A percentile compares a stretch with the other conserved stretches of the same genome.
phyloP scores from a whole-genome alignment of 2,329 filamentous ascomycete genomes.

The Scytalidium lignicola region DNA sequence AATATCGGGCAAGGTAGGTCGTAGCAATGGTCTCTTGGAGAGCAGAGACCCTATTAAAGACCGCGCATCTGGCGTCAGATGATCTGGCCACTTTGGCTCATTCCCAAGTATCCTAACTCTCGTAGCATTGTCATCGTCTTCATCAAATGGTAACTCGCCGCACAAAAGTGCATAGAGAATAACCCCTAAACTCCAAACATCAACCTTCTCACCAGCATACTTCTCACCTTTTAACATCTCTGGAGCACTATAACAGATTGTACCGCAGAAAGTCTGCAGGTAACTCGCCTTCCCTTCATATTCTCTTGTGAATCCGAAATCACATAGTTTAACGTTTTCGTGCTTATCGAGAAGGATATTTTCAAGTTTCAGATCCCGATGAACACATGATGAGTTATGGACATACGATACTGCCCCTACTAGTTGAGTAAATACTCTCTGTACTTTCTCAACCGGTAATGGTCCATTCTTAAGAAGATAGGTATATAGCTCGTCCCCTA shows the following conservation, averaged over 20 bases:
- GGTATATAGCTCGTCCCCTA: constrained; percentile 95
- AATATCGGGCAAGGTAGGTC: constrained; percentile 79
- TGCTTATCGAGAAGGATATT: constrained; percentile 95
- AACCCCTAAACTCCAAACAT: constrained; percentile 88
- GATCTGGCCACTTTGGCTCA: constrained; percentile 79
- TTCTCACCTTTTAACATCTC: constrained; percentile 99
- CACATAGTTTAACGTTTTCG: constrained; percentile 94
- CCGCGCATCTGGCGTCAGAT: constrained; percentile 72
- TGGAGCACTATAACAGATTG: constrained; percentile 93
- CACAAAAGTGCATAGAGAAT: constrained; percentile 79
- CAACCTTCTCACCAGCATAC: constrained; percentile 95
- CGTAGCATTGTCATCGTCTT: constrained; percentile 86
- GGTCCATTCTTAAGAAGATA: constrained; percentile 85
- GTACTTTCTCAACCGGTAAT: constrained; percentile 78
- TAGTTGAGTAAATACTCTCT: constrained; percentile 93
- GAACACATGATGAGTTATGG: constrained; percentile 90
- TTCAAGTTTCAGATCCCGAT: constrained; percentile 93
- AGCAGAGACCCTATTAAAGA: constrained; percentile 74
- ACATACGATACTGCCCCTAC: constrained; percentile 94
- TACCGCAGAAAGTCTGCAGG: constrained; percentile 95
- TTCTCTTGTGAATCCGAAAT: constrained; percentile 96
- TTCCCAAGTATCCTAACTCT: constrained; percentile 79
- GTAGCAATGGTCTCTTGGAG: constrained; percentile 80
- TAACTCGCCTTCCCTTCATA: constrained; percentile 95
- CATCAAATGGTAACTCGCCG: constrained; percentile 89